Conservation (phyloP, 495 filamentous ascomycete genomes). For the Hyaloscypha variabilis region DNA sequence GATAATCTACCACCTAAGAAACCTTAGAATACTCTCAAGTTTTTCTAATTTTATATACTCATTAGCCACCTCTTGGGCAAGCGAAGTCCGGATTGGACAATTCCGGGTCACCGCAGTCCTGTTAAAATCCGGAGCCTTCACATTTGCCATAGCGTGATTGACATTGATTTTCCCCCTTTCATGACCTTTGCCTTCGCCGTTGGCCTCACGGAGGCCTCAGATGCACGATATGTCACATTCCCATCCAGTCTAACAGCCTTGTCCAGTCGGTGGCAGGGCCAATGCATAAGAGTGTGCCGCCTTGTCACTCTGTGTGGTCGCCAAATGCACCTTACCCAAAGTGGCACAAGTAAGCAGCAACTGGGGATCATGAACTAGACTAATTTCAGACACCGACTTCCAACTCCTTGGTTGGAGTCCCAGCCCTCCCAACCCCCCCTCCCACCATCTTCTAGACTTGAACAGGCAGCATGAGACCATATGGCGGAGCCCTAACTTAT, state of each 20-base stretch:
- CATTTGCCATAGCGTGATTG: not conserved
- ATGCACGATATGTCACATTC: slow-evolving; percentile 3
- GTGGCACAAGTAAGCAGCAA: not conserved
- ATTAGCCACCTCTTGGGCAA: not conserved
- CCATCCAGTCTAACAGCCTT: slow-evolving; percentile 1
- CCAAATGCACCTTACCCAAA: not conserved
- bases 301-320: not conserved
- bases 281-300: not conserved
- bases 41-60: not conserved
- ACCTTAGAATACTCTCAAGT: not conserved
- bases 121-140: not conserved
- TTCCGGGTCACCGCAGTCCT: not conserved
- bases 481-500: not conserved
- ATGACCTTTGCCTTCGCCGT: not conserved
- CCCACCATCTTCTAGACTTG: not conserved
- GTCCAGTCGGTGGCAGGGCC: slow-evolving; percentile 1
- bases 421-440: not conserved
- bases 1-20: not conserved
- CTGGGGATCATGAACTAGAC: slow-evolving; percentile 1
- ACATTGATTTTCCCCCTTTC: not conserved
- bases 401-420: not conserved
- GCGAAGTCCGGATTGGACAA: not conserved
- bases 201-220: slow-evolving; percentile 1
- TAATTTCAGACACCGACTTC: slow-evolving; percentile 2
- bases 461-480: not conserved